A percentile compares a stretch with the other conserved stretches of the same genome.
phyloP scores from a whole-genome alignment of 768 basidiomycete species.

The Naganishia randhawae region DNA sequence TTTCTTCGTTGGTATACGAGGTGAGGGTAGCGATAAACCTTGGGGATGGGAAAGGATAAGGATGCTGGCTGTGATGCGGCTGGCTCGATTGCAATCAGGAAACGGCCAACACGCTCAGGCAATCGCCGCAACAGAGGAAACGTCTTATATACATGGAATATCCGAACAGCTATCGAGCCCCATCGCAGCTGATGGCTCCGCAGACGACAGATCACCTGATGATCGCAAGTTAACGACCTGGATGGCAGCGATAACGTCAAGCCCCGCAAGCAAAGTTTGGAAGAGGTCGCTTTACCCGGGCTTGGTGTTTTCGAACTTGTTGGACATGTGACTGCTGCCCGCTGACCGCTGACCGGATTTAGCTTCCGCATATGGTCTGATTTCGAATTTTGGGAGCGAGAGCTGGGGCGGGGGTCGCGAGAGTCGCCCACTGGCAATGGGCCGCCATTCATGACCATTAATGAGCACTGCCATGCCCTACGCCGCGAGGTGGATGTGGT shows the following conservation, averaged over 20 bases:
- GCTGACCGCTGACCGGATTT: background rate
- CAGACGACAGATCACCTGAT: background rate
- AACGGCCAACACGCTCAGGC: background rate
- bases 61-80: background rate
- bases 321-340: background rate
- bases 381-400: background rate
- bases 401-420: background rate
- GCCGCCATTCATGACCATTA: background rate
- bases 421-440: background rate
- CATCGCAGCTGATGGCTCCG: background rate
- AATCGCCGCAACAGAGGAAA: background rate
- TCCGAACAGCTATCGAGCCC: background rate
- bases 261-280: conserved; percentile 2
- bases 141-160: background rate
- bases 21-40: background rate
- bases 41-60: background rate
- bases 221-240: background rate
- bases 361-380: background rate
- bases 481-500: no score
- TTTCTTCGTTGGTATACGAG: background rate
- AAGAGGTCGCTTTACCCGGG: background rate
- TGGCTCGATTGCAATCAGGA: conserved; percentile 1
- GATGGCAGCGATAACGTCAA: background rate
- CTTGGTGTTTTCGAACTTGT: background rate
- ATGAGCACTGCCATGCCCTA: no score